Evolutionary conservation across 352 stramenopile species (phyloP).

Genomic region (Blastocystis sp.): DNA sequence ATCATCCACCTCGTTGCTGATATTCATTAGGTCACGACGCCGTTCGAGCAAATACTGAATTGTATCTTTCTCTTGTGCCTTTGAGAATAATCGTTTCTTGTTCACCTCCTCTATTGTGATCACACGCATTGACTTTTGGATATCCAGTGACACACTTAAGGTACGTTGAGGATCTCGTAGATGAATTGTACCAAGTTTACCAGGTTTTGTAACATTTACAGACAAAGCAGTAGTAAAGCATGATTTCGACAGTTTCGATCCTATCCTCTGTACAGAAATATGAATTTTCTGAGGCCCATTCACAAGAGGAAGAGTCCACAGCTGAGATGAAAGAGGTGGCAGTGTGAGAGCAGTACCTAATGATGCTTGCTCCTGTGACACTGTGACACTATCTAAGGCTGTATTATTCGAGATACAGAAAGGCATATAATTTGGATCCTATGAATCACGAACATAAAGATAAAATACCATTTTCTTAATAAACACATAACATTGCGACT

Average conservation of each 20-base stretch:
- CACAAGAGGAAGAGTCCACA: slow-evolving; percentile 15
- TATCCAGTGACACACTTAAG: slow-evolving; percentile 8
- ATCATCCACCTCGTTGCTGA: background rate
- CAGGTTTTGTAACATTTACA: background rate
- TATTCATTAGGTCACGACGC: background rate
- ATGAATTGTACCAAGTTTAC: background rate
- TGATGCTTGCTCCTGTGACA: background rate
- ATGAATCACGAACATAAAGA: background rate
- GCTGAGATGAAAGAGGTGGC: slow-evolving; percentile 1
- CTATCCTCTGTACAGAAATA: background rate
- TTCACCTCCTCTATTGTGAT: slow-evolving; percentile 32
- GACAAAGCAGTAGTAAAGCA: background rate
- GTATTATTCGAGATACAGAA: slow-evolving; percentile 57
- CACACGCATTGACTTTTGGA: slow-evolving; percentile 51
- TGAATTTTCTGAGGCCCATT: background rate
- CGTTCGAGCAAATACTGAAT: slow-evolving; percentile 31
- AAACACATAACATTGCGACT: slow-evolving; percentile 46
- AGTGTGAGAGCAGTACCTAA: background rate
- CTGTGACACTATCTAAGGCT: background rate
- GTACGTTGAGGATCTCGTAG: background rate
- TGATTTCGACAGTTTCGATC: background rate
- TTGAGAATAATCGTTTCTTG: slow-evolving; percentile 41
- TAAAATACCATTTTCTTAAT: slow-evolving; percentile 38
- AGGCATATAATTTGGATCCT: slow-evolving; percentile 31
- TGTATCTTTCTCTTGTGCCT: background rate